phyloP scores from a whole-genome alignment of 2,329 filamentous ascomycete genomes.

The Verticillium longisporum region DNA sequence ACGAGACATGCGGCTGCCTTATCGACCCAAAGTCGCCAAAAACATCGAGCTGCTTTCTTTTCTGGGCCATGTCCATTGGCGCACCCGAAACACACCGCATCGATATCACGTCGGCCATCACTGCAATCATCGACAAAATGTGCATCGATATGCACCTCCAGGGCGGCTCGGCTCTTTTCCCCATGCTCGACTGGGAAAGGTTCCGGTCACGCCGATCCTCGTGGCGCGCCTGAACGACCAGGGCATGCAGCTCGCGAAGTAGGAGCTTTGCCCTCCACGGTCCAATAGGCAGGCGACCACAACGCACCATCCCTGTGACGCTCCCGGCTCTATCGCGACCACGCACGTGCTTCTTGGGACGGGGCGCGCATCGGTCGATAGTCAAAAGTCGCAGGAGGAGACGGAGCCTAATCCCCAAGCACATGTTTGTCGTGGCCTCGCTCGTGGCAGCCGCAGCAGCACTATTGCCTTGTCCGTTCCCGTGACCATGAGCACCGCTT shows the following conservation, averaged over 20 bases:
- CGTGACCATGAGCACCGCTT: neutral
- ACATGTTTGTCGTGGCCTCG: neutral
- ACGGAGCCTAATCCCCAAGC: neutral
- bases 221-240: conserved; percentile 12
- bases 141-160: neutral
- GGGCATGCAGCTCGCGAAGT: conserved; percentile 1
- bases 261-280: neutral
- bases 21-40: neutral
- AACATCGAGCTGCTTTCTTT: neutral
- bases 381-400: neutral
- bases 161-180: neutral
- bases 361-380: neutral
- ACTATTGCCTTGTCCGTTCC: too few species aligned
- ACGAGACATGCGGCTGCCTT: neutral
- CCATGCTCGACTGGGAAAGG: conserved; percentile 7
- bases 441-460: neutral
- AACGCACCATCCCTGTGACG: neutral
- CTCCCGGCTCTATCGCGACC: neutral
- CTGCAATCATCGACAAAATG: neutral
- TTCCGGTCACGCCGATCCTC: conserved; percentile 12
- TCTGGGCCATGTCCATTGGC: neutral
- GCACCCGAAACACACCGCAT: neutral
- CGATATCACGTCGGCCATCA: neutral
- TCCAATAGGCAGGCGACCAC: conserved; percentile 2
- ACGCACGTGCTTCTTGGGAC: neutral